Evolutionary conservation across 208 protist species (phyloP).

Genomic region (Willaertia magna): DNA sequence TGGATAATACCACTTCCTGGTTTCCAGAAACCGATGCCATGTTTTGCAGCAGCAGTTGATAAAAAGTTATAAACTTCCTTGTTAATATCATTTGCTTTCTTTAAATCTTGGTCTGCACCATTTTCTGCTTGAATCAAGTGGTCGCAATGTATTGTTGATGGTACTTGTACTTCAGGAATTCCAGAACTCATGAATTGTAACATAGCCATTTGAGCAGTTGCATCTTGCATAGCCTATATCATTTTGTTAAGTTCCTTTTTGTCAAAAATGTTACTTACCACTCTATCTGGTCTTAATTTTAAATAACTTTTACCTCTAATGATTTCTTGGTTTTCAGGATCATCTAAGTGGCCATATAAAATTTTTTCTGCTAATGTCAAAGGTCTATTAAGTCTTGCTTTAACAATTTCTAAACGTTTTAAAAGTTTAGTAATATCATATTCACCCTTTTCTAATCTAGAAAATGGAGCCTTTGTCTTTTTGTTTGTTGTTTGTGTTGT

Average conservation of each 20-base stretch:
- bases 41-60: conserved; percentile 26
- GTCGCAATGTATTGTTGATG: conserved; percentile 67
- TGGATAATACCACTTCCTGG: conserved; percentile 62
- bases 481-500: neutral
- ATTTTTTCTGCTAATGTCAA: conserved; percentile 61
- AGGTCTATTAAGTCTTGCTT: conserved; percentile 28
- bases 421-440: neutral
- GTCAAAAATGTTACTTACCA: conserved; percentile 27
- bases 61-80: conserved; percentile 68
- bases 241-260: neutral
- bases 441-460: neutral
- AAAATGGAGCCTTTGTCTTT: neutral
- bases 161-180: conserved; percentile 45
- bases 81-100: conserved; percentile 23
- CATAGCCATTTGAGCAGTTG: conserved; percentile 66
- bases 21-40: conserved; percentile 59
- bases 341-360: conserved; percentile 52
- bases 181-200: conserved; percentile 66
- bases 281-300: conserved; percentile 54
- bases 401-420: conserved; percentile 12
- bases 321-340: conserved; percentile 43
- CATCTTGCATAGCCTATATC: conserved; percentile 26
- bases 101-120: conserved; percentile 34
- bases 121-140: conserved; percentile 58
- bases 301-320: conserved; percentile 53